These are phyloP conservation scores for Cardamine chenopodiifolia DNA, from an alignment of 345 rosid species.

Conservation along the genomic window DNA sequence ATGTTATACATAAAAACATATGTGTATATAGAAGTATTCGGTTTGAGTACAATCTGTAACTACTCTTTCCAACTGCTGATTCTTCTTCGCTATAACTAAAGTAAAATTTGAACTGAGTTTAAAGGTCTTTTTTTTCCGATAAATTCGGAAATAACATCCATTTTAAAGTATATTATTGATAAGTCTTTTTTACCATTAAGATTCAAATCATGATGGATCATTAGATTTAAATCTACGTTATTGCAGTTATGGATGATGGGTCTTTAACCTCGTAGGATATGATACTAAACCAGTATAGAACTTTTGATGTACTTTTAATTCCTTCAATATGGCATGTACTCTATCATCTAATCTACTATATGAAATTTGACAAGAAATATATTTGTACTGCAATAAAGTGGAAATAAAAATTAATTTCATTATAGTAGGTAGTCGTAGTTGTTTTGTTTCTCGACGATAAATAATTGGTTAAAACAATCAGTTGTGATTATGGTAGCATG, in stretches of 20 bases:
- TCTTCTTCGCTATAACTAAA: neutral
- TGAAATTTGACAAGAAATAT: neutral
- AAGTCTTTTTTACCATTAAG: neutral
- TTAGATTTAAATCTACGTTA: neutral
- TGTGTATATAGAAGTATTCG: conserved; percentile 14
- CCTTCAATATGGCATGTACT: neutral
- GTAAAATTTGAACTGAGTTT: conserved; percentile 3
- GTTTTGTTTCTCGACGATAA: neutral
- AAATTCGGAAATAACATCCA: neutral
- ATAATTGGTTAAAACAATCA: neutral
- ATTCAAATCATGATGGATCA: neutral
- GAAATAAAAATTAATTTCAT: neutral
- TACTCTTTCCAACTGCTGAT: neutral
- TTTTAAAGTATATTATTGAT: neutral
- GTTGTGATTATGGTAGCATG: conserved; percentile 7
- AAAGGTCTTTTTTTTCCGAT: neutral
- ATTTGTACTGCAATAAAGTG: conserved; percentile 12
- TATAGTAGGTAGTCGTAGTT: neutral
- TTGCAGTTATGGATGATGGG: conserved; percentile 16
- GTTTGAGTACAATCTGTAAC: conserved; percentile 25
- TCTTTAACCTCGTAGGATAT: neutral
- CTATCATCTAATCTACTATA: conserved; percentile 1
- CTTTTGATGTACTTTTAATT: conserved; percentile 8
- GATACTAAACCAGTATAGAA: conserved; percentile 5
- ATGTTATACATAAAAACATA: neutral